A percentile compares a stretch with the other conserved stretches of the same genome.
Evolutionary conservation across 2,329 filamentous ascomycete species (phyloP).

Genomic region (Colletotrichum trifolii): DNA sequence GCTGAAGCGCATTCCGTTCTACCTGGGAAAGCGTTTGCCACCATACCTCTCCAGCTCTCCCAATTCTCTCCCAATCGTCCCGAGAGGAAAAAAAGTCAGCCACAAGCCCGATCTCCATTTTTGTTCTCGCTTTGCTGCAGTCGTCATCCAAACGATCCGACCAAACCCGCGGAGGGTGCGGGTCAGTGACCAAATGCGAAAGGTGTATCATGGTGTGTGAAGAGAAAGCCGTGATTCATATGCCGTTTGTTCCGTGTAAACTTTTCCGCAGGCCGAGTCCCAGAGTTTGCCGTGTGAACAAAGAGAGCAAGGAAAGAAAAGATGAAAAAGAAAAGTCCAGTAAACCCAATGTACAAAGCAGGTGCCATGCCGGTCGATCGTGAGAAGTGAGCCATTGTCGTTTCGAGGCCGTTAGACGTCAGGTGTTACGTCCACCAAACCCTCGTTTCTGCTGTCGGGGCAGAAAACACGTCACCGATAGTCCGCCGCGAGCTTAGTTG

Average conservation of each 20-base stretch:
- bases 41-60: conserved; percentile 20
- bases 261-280: conserved; percentile 37
- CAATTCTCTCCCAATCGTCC: neutral
- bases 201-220: conserved; percentile 38
- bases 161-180: conserved; percentile 31
- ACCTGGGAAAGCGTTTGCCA: conserved; percentile 16
- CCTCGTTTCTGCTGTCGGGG: conserved; percentile 15
- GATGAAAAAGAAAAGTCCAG: conserved; percentile 5
- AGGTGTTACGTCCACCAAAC: conserved; percentile 15
- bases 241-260: conserved; percentile 37
- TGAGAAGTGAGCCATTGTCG: conserved; percentile 24
- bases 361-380: conserved; percentile 35
- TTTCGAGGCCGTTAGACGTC: conserved; percentile 20
- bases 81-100: conserved; percentile 20
- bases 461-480: conserved; percentile 37
- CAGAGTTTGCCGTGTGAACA: conserved; percentile 34
- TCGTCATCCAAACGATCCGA: conserved; percentile 37
- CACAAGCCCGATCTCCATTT: conserved; percentile 28
- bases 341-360: conserved; percentile 34
- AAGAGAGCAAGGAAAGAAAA: conserved; percentile 28
- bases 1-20: conserved; percentile 27
- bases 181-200: conserved; percentile 33
- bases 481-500: conserved; percentile 60
- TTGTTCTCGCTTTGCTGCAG: conserved; percentile 14
- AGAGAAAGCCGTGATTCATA: conserved; percentile 38